Conservation (phyloP, 371 early-diverging fungal species). For the Blakeslea trispora region DNA sequence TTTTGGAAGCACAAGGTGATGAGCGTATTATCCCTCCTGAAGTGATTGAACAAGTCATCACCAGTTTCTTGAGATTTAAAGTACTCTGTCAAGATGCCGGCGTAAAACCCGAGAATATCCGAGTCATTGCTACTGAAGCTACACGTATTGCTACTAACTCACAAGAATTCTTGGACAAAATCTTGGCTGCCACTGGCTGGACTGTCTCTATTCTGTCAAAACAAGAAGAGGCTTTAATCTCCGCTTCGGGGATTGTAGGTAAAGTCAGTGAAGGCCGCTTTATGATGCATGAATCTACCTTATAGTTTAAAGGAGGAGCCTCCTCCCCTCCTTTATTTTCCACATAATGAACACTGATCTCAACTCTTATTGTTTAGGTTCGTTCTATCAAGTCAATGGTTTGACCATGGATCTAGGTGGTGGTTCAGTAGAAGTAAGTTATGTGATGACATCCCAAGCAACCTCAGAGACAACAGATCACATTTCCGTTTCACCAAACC, state of each 20-base stretch:
- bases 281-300: neutral
- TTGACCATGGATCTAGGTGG: constrained; percentile 69
- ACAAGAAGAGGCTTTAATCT: constrained; percentile 60
- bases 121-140: constrained; percentile 67
- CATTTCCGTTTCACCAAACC: constrained; percentile 43
- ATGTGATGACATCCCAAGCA: constrained; percentile 37
- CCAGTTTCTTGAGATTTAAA: constrained; percentile 59
- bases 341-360: no score
- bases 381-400: constrained; percentile 59
- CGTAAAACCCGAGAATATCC: constrained; percentile 42
- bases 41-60: constrained; percentile 54
- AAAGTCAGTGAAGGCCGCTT: constrained; percentile 3
- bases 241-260: constrained; percentile 66
- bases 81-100: constrained; percentile 49
- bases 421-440: constrained; percentile 66
- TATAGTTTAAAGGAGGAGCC: no score
- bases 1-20: constrained; percentile 58
- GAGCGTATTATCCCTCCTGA: constrained; percentile 50
- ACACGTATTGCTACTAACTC: constrained; percentile 61
- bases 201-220: constrained; percentile 51
- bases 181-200: constrained; percentile 57
- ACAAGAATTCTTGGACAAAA: constrained; percentile 46
- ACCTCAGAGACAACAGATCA: neutral
- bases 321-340: no score
- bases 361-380: constrained; percentile 24